Evolutionary conservation across 1,284 basidiomycete genomes (phyloP), one percentile per base, ranked within the genome.

Genomic region (Pseudozyma sp.): DNA sequence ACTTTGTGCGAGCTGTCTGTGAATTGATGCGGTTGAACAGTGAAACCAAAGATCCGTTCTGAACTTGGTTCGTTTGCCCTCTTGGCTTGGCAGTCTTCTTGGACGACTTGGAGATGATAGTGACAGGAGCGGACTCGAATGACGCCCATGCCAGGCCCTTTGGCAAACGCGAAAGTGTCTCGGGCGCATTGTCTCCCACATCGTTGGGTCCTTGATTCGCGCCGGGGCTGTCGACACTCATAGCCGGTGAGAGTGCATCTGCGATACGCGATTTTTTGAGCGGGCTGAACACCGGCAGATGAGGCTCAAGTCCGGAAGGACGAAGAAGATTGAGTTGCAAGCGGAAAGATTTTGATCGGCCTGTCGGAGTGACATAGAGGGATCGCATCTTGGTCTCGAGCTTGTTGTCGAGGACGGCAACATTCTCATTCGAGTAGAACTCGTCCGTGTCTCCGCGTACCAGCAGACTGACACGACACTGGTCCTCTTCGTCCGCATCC

Each of bases 11-110:
- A 67, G 96, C 94, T 25, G 94, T 96, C 87, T 98, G 95, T 13
- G 93, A 93, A 86, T 97, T 95, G 88, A 98, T 94, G 81, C 95
- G 92, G 85, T 95, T 95, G 89, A 95, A 96, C 53, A 98, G 89
- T 60, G 93, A 94, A 53, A 98, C 93, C n/a, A 93, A 91, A 19
- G 93, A 93, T 44, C 92, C 92, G 31, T 91, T 91, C 59, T 94
- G 89, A 81, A 97, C 93, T 86, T 94, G 95, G 16, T 92, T 94
- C 11, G 92, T 91, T 81, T 95, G 92, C 83, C 94, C 95, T 82
- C 94, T 91, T 71, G 95, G 95, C 87, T 96, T 96, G 65, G 93
- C 93, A 1, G 94, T 96, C 89, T 96, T 96, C 88, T 95, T 94
- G 51, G 94, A 95, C 35, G 95, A 95, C 86, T 97, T 97, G 80